Evolutionary conservation across 768 basidiomycete species (phyloP).

Genomic region (Cystofilobasidium capitatum): DNA sequence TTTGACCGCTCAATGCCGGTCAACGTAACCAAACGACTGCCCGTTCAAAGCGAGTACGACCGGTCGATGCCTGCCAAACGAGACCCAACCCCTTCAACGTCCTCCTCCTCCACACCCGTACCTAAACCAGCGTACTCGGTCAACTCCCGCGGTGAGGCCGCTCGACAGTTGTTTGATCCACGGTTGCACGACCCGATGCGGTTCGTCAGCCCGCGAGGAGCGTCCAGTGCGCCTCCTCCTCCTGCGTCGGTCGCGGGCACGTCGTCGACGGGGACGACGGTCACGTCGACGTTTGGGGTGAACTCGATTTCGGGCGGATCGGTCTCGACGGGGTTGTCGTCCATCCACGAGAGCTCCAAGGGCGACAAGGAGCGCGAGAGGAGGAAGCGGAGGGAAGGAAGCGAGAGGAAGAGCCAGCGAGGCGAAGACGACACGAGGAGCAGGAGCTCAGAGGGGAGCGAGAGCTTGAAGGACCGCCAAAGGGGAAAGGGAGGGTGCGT

Average conservation of each 20-base stretch:
- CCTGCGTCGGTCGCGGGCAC: slow-evolving; percentile 40
- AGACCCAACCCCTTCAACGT: not conserved
- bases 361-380: slow-evolving; percentile 38
- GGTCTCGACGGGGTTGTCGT: slow-evolving; percentile 14
- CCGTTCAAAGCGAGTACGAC: not conserved
- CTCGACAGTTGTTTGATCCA: slow-evolving; percentile 51
- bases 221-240: slow-evolving; percentile 12
- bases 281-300: slow-evolving; percentile 34
- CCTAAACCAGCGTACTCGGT: not conserved
- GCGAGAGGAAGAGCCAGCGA: slow-evolving; percentile 33
- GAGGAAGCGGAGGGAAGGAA: slow-evolving; percentile 37
- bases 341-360: slow-evolving; percentile 30
- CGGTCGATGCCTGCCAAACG: slow-evolving; percentile 12
- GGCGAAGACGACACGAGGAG: slow-evolving; percentile 32
- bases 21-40: slow-evolving; percentile 1
- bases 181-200: slow-evolving; percentile 82
- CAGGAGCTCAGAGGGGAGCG: slow-evolving; percentile 39
- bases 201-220: slow-evolving; percentile 44
- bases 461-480: slow-evolving; percentile 40
- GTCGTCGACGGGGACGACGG: slow-evolving; percentile 8
- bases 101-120: not conserved
- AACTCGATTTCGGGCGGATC: slow-evolving; percentile 9
- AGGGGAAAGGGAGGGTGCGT: slow-evolving; percentile 40
- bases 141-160: not conserved
- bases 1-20: slow-evolving; percentile 18